phyloP scores from a whole-genome alignment of 192 early-diverging fungal species.

The Kappamyces sp. region DNA sequence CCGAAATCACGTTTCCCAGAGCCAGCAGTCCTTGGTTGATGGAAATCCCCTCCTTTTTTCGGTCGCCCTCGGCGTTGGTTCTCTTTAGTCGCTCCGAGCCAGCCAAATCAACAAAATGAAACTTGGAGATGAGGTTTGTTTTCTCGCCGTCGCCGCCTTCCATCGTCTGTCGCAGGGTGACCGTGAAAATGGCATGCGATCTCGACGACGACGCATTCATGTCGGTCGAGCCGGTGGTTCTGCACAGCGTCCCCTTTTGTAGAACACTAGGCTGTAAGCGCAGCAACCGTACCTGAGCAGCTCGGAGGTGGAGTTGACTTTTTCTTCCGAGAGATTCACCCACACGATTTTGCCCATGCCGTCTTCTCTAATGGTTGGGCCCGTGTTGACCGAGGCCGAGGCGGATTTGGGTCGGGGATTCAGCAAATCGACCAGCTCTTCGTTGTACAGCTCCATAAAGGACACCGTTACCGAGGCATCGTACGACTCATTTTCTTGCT shows the following conservation, averaged over 20 bases:
- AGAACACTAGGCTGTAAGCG: conserved; percentile 38
- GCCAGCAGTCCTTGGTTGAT: conserved; percentile 95
- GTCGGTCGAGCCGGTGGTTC: conserved; percentile 90
- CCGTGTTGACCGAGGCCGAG: background rate
- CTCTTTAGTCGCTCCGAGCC: conserved; percentile 92
- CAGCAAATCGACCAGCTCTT: conserved; percentile 92
- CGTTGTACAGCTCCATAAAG: conserved; percentile 97
- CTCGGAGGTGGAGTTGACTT: conserved; percentile 63
- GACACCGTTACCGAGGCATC: conserved; percentile 53
- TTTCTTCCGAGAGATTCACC: conserved; percentile 76
- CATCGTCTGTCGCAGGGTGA: conserved; percentile 69
- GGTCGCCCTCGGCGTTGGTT: conserved; percentile 86
- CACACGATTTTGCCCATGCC: conserved; percentile 83
- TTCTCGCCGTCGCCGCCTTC: conserved; percentile 42
- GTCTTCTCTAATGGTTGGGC: conserved; percentile 78
- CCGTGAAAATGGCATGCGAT: conserved; percentile 95
- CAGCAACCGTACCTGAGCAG: conserved; percentile 51
- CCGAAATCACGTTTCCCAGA: conserved; percentile 97
- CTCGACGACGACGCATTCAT: conserved; percentile 97
- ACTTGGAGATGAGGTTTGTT: conserved; percentile 72
- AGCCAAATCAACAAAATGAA: conserved; percentile 98
- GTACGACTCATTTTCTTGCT: background rate
- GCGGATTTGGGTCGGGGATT: conserved; percentile 52
- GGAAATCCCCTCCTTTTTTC: conserved; percentile 91
- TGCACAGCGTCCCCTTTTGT: conserved; percentile 69